Evolutionary conservation across 2,329 filamentous ascomycete genomes (phyloP).

Genomic region (Fusarium bactridioides): DNA sequence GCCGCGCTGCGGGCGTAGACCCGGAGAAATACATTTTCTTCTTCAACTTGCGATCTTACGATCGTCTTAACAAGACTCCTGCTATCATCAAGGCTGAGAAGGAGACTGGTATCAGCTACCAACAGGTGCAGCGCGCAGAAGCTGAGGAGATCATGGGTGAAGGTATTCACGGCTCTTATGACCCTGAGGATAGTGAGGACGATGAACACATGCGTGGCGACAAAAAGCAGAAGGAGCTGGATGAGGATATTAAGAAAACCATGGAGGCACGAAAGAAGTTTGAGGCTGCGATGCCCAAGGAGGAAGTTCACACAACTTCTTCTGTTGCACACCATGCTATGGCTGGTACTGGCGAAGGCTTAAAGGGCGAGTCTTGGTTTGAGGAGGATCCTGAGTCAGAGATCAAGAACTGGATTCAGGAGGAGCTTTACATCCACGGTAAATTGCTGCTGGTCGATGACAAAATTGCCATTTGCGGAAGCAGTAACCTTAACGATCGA

Average conservation of each 20-base stretch:
- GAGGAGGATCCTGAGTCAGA: slow-evolving; percentile 75
- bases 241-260: slow-evolving; percentile 48
- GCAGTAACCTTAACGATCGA: slow-evolving; percentile 91
- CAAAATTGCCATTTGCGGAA: slow-evolving; percentile 82
- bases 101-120: slow-evolving; percentile 82
- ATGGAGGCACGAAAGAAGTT: slow-evolving; percentile 61
- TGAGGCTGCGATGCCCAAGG: slow-evolving; percentile 55
- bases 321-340: slow-evolving; percentile 82
- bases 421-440: slow-evolving; percentile 94
- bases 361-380: slow-evolving; percentile 78
- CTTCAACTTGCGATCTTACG: slow-evolving; percentile 93
- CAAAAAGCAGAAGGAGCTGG: slow-evolving; percentile 47
- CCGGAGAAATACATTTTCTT: slow-evolving; percentile 85
- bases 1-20: slow-evolving; percentile 76
- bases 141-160: slow-evolving; percentile 87
- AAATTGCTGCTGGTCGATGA: slow-evolving; percentile 93
- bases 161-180: slow-evolving; percentile 69
- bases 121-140: slow-evolving; percentile 85
- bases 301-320: slow-evolving; percentile 49
- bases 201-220: slow-evolving; percentile 59
- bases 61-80: slow-evolving; percentile 85
- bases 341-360: slow-evolving; percentile 63
- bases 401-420: slow-evolving; percentile 88
- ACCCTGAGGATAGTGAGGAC: slow-evolving; percentile 53
- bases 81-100: slow-evolving; percentile 78